Conservation (phyloP, 2,329 filamentous ascomycete species). For the Nigrospora osmanthi region DNA sequence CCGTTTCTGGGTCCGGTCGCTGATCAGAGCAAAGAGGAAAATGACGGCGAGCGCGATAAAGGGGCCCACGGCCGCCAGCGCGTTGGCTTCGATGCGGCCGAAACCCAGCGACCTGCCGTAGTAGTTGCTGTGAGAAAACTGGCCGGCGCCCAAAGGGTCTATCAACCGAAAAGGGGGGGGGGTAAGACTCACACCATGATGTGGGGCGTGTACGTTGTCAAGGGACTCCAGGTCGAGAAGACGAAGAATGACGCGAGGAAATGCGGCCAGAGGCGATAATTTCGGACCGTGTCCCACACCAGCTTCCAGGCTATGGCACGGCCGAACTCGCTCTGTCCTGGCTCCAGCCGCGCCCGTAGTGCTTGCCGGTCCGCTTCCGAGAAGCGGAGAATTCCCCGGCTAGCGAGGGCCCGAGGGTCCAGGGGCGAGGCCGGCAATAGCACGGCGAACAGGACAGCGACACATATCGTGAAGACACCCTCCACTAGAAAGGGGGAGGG, state of each 20-base stretch:
- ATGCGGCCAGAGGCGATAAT: constrained; percentile 38
- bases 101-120: constrained; percentile 32
- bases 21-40: constrained; percentile 38
- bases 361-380: constrained; percentile 21
- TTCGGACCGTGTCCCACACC: constrained; percentile 33
- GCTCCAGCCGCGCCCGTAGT: constrained; percentile 25
- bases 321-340: constrained; percentile 23
- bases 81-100: constrained; percentile 35
- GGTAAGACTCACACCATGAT: constrained; percentile 27
- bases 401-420: constrained; percentile 27
- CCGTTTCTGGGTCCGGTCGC: constrained; percentile 34
- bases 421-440: constrained; percentile 35
- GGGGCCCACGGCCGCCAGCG: constrained; percentile 33
- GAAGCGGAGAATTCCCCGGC: constrained; percentile 28
- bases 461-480: constrained; percentile 31
- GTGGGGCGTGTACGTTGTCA: constrained; percentile 42
- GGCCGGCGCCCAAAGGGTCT: not conserved
- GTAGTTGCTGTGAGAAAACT: not conserved
- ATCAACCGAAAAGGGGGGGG: not conserved
- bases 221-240: constrained; percentile 43
- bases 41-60: constrained; percentile 37
- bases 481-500: constrained; percentile 28
- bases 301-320: constrained; percentile 26
- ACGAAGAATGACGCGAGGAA: constrained; percentile 40
- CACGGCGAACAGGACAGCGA: constrained; percentile 29